These are phyloP conservation scores for Chytriomyces hyalinus DNA, from an alignment of 192 early-diverging fungal genomes.

Conservation along the genomic window DNA sequence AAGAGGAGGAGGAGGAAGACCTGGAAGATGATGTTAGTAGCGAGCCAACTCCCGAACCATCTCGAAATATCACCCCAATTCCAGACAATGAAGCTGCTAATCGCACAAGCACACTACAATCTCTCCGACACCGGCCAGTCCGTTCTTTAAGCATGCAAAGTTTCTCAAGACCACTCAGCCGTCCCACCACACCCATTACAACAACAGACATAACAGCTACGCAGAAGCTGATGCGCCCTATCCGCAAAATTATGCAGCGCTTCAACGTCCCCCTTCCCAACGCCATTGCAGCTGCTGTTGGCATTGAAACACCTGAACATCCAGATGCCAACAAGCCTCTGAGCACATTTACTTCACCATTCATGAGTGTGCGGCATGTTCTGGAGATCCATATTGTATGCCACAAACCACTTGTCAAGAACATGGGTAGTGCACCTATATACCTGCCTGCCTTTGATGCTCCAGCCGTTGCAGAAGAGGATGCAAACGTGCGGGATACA, in stretches of 20 bases:
- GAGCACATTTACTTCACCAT: constrained; percentile 23
- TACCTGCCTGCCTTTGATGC: not conserved
- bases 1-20: not conserved
- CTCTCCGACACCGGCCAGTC: not conserved
- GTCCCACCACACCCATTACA: not conserved
- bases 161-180: not conserved
- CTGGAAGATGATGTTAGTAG: not conserved
- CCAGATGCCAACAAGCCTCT: not conserved
- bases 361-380: constrained; percentile 7
- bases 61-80: not conserved
- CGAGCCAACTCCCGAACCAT: not conserved
- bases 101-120: not conserved
- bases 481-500: not conserved
- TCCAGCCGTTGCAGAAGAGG: not conserved
- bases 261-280: not conserved
- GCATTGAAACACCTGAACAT: not conserved
- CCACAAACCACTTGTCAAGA: constrained; percentile 17
- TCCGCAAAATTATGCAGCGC: not conserved
- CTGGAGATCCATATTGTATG: not conserved
- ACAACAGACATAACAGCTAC: not conserved
- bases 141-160: not conserved
- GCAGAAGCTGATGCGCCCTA: not conserved
- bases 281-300: not conserved
- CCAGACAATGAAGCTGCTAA: not conserved
- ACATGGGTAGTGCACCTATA: not conserved